Evolutionary conservation across 768 basidiomycete genomes (phyloP).

Genomic region (Tylopilus vinaceipallidus): DNA sequence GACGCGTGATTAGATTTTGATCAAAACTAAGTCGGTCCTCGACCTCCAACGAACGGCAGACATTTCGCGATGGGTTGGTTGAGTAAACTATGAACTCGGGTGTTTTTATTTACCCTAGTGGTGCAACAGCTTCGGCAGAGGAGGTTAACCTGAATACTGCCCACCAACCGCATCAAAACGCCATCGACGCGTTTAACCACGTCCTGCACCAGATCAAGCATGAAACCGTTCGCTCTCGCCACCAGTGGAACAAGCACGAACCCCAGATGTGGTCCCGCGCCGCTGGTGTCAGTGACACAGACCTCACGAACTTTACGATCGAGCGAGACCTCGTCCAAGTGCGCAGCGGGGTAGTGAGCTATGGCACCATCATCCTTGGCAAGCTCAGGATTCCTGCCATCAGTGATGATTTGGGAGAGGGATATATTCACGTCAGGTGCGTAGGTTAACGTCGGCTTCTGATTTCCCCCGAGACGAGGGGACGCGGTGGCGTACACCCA

Average conservation of each 20-base stretch:
- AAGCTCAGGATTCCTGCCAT: constrained; percentile 73
- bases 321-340: constrained; percentile 42
- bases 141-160: constrained; percentile 54
- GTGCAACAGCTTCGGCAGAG: constrained; percentile 53
- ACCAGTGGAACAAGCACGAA: constrained; percentile 65
- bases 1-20: constrained; percentile 22
- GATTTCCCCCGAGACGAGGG: not conserved
- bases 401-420: constrained; percentile 56
- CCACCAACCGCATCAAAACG: constrained; percentile 58
- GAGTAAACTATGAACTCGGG: not conserved
- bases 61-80: constrained; percentile 27
- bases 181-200: constrained; percentile 62
- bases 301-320: constrained; percentile 52
- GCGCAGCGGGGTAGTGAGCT: constrained; percentile 56
- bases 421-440: constrained; percentile 72
- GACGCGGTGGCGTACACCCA: constrained; percentile 4
- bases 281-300: constrained; percentile 44
- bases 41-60: constrained; percentile 3
- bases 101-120: constrained; percentile 11
- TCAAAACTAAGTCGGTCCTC: not conserved
- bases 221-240: constrained; percentile 66
- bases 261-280: constrained; percentile 66
- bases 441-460: constrained; percentile 15
- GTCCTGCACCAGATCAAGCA: constrained; percentile 56
- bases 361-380: constrained; percentile 73